Base-by-base conservation (phyloP, 176 grass and related monocot species). In the Cenchrus americanus region DNA sequence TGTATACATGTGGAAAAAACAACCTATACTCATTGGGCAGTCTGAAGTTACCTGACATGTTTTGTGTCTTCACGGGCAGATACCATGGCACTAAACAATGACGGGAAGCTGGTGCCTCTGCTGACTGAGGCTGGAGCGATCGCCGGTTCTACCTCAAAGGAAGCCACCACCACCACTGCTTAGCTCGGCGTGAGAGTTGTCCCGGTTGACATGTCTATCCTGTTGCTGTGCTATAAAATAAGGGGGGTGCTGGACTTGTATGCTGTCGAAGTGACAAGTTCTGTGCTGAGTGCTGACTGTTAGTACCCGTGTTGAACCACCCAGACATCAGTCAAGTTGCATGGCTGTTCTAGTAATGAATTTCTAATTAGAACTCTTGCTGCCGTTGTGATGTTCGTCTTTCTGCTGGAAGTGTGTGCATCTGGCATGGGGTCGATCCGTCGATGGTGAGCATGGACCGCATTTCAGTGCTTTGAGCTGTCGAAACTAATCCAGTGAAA, bases 51-150 rank as follows among this genome's bases (percentile, higher is more conserved):
- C 40, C 60, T 72, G 75, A 73, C 42, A 49, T 91, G 34, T 77
- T 70, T 62, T 62, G 13, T 67, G 14, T 26, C 10, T 40, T 73
- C 15, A 73, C 13, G 18, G 14, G 58, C 75, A 94, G 92, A 83
- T 61, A 88, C 89, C 6, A 24, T 90, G 79, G 82, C 73, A 42
- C 65, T 90, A 85, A 82, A 92, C 87, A 84, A 64, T 37, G 19
- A n/a, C 50, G 89, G 84, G 60, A 97, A 90, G 59, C 84, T 97
- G 34, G 85, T 92, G 69, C 79, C 85, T 80, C 89, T 97, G 73
- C 94, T 97, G 71, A 94, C 82, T 2, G 91, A 94, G 77, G 91
- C 89, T 13, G 91, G 94, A 54, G 94, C 91, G 11, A 84, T 94
- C 50, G 46, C 89, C 5, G 62, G 81, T 48, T 71, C 84, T 66